Conservation (phyloP, 2,329 filamentous ascomycete species). For the Aspergillus novofumigatus region DNA sequence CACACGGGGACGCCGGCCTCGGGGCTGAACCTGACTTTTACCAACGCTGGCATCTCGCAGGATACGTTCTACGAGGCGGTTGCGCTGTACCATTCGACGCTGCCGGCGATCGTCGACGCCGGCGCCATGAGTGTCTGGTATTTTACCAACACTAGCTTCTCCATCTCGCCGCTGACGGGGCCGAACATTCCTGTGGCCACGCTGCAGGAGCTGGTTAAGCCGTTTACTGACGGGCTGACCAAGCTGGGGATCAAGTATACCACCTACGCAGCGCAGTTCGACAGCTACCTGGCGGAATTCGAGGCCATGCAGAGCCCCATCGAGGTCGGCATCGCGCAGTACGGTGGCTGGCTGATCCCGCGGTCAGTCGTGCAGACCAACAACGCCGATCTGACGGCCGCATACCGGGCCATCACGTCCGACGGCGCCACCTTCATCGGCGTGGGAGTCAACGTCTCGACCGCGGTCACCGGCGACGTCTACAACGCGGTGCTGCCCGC, state of each 20-base stretch:
- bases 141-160: constrained; percentile 49
- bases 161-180: constrained; percentile 45
- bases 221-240: constrained; percentile 42
- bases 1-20: constrained; percentile 44
- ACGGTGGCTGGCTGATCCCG: constrained; percentile 34
- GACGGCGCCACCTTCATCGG: constrained; percentile 33
- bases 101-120: constrained; percentile 48
- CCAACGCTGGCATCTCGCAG: constrained; percentile 26
- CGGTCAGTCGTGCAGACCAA: constrained; percentile 31
- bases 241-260: constrained; percentile 31
- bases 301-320: constrained; percentile 27
- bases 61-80: constrained; percentile 50
- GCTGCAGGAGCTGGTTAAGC: constrained; percentile 44
- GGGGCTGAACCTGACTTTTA: constrained; percentile 45
- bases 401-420: constrained; percentile 33
- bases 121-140: constrained; percentile 50
- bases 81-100: constrained; percentile 43
- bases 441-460: constrained; percentile 38
- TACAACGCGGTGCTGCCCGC: constrained; percentile 41
- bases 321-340: constrained; percentile 37
- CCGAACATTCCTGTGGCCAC: constrained; percentile 45
- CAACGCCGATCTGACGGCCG: constrained; percentile 25
- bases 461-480: constrained; percentile 35
- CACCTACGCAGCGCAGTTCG: constrained; percentile 24
- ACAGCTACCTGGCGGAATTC: constrained; percentile 31